phyloP scores from a whole-genome alignment of 257 asterid species.

The Solanum arcanum region DNA sequence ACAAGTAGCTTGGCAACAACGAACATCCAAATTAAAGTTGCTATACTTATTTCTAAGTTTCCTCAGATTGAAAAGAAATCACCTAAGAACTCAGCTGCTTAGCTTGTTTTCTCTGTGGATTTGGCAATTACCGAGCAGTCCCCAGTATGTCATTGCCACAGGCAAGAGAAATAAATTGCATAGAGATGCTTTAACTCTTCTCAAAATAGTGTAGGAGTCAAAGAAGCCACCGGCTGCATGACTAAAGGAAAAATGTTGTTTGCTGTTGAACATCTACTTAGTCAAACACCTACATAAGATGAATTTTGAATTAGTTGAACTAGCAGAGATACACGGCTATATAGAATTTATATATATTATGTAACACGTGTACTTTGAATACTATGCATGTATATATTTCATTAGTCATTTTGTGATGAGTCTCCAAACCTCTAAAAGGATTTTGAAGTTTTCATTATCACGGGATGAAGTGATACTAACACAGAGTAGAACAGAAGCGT shows the following conservation, averaged over 20 bases:
- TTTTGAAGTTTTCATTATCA: background rate
- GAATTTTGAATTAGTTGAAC: background rate
- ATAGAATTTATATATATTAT: background rate
- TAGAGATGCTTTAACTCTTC: background rate
- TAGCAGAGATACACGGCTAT: background rate
- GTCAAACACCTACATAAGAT: constrained; percentile 28
- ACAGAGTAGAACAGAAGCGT: background rate
- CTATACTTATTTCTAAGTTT: background rate
- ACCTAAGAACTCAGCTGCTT: background rate
- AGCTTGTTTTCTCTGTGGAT: background rate
- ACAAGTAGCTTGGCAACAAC: background rate
- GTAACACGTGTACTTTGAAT: background rate
- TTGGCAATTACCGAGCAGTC: background rate
- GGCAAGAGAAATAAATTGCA: background rate
- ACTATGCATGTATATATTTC: background rate
- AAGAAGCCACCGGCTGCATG: background rate
- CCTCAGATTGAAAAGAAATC: background rate
- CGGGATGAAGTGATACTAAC: background rate
- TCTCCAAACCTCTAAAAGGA: background rate
- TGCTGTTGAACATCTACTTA: background rate
- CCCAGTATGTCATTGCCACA: background rate
- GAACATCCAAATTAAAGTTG: background rate
- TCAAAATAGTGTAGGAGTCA: background rate
- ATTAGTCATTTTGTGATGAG: background rate
- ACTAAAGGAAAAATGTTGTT: background rate